Evolutionary conservation across 371 early-diverging fungal species (phyloP), one percentile per base, ranked within the genome.

Genomic region (Funneliformis caledonium): DNA sequence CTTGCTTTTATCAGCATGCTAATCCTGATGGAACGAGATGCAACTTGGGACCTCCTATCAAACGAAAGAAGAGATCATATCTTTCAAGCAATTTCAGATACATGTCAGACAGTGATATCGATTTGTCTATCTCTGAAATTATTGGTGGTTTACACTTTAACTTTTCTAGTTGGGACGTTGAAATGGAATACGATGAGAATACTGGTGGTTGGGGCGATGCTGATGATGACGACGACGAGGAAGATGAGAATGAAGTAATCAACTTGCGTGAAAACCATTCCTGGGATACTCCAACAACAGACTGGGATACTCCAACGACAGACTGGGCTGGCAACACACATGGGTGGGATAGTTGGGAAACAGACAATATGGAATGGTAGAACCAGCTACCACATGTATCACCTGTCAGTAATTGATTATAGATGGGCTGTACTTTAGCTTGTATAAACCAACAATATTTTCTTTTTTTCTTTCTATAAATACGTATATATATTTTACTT

Each of bases 1-100:
- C 16, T 8, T 77, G 77, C 26, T 48, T 65, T 19, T 77, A 64
- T 31, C 3, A 77, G 31, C 77, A 77, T 45, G 77, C 77, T 4
- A 77, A 77, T 77, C 65, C 77, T 16, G 77, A 77, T 47, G 77
- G 77, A 33, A n/a, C 77, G 10, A 48, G 64, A 50, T 77, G 67
- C 43, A 45, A 8, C 11, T 31, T 77, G 11, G 77, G 77, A 0
- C 77, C 77, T 47, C 77, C 77, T 19, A 9, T 11, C 6, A 77
- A 43, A 22, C 45, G 47, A 70, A 70, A 70, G n/a, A n/a, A 45
- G 26, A 70, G 70, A 48, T 43, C 70, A 70, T 42, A 12, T n/a
- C 16, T 33, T 33, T 33, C 37, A 67, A 37, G 67, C 26, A 67
- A 67, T 67, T 67, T 67, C 37, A 42, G 70, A 22, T 70, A 70